Evolutionary conservation across 2,329 filamentous ascomycete genomes (phyloP).

Genomic region (Tolypocladium capitatum): DNA sequence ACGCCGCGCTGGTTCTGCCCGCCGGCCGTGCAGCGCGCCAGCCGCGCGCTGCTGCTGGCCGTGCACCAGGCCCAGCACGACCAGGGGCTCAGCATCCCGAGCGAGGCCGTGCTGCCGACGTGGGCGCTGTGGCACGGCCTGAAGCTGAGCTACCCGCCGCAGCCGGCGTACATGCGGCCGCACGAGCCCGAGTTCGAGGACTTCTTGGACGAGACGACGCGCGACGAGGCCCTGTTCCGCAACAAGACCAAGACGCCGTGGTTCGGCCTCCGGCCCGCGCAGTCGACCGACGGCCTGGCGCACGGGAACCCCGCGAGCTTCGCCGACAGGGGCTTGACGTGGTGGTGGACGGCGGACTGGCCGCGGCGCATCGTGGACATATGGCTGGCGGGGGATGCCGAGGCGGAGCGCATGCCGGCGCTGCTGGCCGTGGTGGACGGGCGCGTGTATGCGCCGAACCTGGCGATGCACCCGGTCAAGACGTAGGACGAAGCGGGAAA

Average conservation of each 20-base stretch:
- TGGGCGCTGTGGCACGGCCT: slow-evolving; percentile 25
- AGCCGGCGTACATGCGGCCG: slow-evolving; percentile 17
- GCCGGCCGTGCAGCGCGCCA: slow-evolving; percentile 20
- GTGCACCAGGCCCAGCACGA: slow-evolving; percentile 19
- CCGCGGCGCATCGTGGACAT: slow-evolving; percentile 17
- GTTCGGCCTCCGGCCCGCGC: slow-evolving; percentile 15
- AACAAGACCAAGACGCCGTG: slow-evolving; percentile 7
- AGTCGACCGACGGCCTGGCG: slow-evolving; percentile 13
- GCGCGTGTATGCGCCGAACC: slow-evolving; percentile 19
- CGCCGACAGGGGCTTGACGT: slow-evolving; percentile 10
- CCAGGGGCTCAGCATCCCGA: slow-evolving; percentile 16
- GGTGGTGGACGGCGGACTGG: slow-evolving; percentile 21
- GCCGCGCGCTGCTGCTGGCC: slow-evolving; percentile 16
- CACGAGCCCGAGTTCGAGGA: slow-evolving; percentile 3
- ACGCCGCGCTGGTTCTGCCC: slow-evolving; percentile 21
- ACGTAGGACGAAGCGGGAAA: background rate
- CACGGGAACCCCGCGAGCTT: slow-evolving; percentile 12
- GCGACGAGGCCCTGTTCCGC: slow-evolving; percentile 1
- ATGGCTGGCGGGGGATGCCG: slow-evolving; percentile 15
- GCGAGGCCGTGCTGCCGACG: slow-evolving; percentile 21
- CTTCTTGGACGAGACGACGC: slow-evolving; percentile 4
- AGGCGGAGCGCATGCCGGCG: slow-evolving; percentile 11
- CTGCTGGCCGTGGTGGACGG: slow-evolving; percentile 16
- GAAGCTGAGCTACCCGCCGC: slow-evolving; percentile 22
- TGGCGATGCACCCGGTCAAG: slow-evolving; percentile 25